Evolutionary conservation across 352 stramenopile species (phyloP).

Genomic region (Phytophthora foliorum): DNA sequence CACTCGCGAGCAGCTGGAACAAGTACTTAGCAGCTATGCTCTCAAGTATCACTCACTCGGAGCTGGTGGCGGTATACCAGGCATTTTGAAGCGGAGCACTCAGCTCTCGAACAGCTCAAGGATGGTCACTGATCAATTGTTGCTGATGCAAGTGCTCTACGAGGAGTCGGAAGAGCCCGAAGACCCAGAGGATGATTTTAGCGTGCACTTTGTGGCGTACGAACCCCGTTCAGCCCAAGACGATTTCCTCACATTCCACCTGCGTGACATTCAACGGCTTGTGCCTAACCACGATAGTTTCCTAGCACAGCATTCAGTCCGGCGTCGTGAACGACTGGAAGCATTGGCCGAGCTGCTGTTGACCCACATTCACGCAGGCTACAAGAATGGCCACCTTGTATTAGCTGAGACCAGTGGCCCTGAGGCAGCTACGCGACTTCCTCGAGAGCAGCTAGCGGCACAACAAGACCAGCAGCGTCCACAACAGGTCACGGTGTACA

Average conservation of each 20-base stretch:
- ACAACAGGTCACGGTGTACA: conserved; percentile 54
- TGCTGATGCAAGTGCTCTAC: conserved; percentile 73
- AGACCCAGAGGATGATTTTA: conserved; percentile 35
- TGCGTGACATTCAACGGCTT: conserved; percentile 58
- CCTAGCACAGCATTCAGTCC: conserved; percentile 29
- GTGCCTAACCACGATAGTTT: conserved; percentile 60
- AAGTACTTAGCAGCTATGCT: conserved; percentile 56
- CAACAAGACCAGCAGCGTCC: conserved; percentile 32
- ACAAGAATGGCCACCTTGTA: conserved; percentile 78
- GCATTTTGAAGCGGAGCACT: conserved; percentile 58
- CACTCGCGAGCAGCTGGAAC: conserved; percentile 57
- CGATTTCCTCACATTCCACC: conserved; percentile 58
- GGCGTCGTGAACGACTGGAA: conserved; percentile 45
- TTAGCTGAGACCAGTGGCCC: conserved; percentile 49
- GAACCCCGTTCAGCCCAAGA: conserved; percentile 42
- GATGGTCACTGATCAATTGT: conserved; percentile 49
- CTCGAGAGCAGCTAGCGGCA: conserved; percentile 17
- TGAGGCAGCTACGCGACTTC: conserved; percentile 30
- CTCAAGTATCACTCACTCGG: conserved; percentile 66
- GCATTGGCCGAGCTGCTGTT: conserved; percentile 62
- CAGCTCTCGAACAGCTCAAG: conserved; percentile 53
- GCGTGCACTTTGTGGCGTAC: conserved; percentile 49
- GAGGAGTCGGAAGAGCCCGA: conserved; percentile 50
- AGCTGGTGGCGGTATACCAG: conserved; percentile 53
- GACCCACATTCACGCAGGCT: conserved; percentile 57